Percentiles rank a stretch among this genome's conserved stretches.
Conservation (phyloP, 2,329 filamentous ascomycete species). For the Periconia macrospinosa region DNA sequence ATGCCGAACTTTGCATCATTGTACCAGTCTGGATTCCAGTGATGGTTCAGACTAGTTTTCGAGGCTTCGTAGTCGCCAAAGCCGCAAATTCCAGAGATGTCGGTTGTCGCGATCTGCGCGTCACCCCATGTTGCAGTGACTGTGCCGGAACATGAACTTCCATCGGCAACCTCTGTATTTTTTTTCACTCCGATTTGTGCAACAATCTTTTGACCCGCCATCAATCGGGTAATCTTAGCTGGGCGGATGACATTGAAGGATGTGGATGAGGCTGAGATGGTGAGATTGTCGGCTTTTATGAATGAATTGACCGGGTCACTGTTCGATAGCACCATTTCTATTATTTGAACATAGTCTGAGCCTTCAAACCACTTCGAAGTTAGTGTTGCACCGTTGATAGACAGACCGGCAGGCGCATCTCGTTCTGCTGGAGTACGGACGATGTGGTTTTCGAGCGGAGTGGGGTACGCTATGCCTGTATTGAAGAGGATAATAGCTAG, state of each 20-base stretch:
- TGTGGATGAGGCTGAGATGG: background rate
- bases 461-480: too few relatives aligned
- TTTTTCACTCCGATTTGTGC: constrained; percentile 11
- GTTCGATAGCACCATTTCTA: background rate
- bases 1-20: constrained; percentile 61
- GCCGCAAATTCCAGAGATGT: constrained; percentile 14
- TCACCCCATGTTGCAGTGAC: constrained; percentile 3
- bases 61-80: constrained; percentile 12
- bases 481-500: too few relatives aligned
- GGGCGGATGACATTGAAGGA: background rate
- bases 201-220: constrained; percentile 11
- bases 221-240: background rate
- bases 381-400: too few relatives aligned
- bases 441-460: too few relatives aligned
- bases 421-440: too few relatives aligned
- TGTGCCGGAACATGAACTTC: constrained; percentile 8
- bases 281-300: background rate
- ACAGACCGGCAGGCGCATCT: too few relatives aligned
- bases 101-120: background rate
- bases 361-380: too few relatives aligned
- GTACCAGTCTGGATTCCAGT: constrained; percentile 50
- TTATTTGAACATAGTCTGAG: too few relatives aligned
- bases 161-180: constrained; percentile 1
- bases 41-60: constrained; percentile 11
- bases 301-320: background rate